Evolutionary conservation across 2,329 filamentous ascomycete genomes (phyloP), one percentile per base, ranked within the genome.

Genomic region (Geosmithia morbida): DNA sequence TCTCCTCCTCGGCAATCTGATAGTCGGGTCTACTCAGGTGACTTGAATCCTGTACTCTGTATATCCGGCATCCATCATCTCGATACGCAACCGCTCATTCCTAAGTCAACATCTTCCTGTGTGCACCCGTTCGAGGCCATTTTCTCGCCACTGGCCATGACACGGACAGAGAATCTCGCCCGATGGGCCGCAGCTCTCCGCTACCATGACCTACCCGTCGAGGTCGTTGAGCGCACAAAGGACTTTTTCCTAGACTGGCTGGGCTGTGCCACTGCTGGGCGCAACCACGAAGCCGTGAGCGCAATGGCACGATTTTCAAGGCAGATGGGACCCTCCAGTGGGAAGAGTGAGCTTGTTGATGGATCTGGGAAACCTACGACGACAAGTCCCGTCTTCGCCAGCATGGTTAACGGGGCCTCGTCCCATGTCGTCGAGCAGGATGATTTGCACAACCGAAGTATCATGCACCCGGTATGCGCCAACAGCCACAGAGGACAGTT

Each of bases 391-490:
- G 44, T 33, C 3, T 46, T 46, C 41, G 37, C 44, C 14, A 41
- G 44, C n/a, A 40, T 46, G 44, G 16, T 46, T 16, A 46, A 46
- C 22, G 44, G 30, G 6, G 44, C 44, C 10, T 19, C 44, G 7
- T 46, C 44, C 4, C 44, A 46, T n/a, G 44, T 46, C 13, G 44
- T 46, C 22, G 44, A 46, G 37, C 44, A 46, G 37, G 44, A 46
- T 26, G 44, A 46, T 22, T 30, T 46, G 13, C 44, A 46, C 22
- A 46, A 20, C n/a, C 17, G 30, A 16, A 46, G 44, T 30, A 46
- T 46, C 37, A 46, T 33, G 19, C 44, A 46, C 19, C 44, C 44
- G 16, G 44, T 45, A 39, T 16, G 44, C 16, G 7, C 22, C n/a
- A 7, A 13, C 43, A 18, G 7, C 17, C 8, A 42, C 17, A 17